Evolutionary conservation across 345 rosid genomes (phyloP), one percentile per base, ranked within the genome.

Genomic region (Noccaea bulbosa): DNA sequence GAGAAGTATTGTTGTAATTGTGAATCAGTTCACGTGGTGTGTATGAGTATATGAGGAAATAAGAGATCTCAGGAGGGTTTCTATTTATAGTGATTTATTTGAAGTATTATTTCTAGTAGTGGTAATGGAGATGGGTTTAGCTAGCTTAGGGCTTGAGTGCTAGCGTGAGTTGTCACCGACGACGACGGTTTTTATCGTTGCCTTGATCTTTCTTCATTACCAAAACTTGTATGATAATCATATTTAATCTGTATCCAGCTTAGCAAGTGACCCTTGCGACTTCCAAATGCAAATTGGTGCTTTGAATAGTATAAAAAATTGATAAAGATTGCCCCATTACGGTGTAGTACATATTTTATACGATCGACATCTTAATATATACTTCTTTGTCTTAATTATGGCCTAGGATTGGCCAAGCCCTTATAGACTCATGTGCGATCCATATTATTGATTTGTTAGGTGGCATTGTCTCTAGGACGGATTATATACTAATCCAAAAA

Each of bases 341-440:
- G 8, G 32, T 49, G 3, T 57, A 40, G 14, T 65, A 73, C 67
- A 66, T 74, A 74, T 52, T 67, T 67, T 20, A 60, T 74, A 67
- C 35, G 48, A 67, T 67, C 63, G 24, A 67, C 33, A 65, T 44
- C 40, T 67, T 74, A 59, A 51, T 67, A 62, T 53, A 67, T 59
- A 15, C 22, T 68, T 43, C 8, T 66, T 39, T 41, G 40, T 67
- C 45, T 46, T 67, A 27, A 27, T 27, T 27, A 53, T 51, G 55
- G 72, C 46, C 73, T 67, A 60, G 32, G 17, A 61, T 67, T 67
- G 49, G 68, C 38, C 50, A 68, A 52, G 27, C 9, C 56, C 65
- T 44, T 67, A 11, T 68, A 75, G 69, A 62, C 74, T 75, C 74
- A 75, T 75, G 74, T 75, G 78, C 70, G 14, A 46, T 68, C 65